Base-by-base conservation (phyloP, 805 yeast genomes). In the Kazachstania africana region DNA sequence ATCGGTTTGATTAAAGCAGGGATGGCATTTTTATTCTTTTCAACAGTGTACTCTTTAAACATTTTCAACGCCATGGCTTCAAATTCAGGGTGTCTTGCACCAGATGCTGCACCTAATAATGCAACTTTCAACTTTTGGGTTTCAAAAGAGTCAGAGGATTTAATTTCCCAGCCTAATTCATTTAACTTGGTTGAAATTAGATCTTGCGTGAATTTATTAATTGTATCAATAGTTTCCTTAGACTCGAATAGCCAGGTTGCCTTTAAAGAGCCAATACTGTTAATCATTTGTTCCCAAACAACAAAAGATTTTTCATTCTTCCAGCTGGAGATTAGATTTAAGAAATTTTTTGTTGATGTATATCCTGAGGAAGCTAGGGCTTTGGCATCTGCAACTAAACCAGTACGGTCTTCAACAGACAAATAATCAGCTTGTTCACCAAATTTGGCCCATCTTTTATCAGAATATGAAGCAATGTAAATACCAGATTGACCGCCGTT, bases 361-460 rank as follows among this genome's bases (percentile, higher is more conserved):
- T 69, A 68, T 19, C 91, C 91, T 13, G 88, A 74, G 17, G 75
- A 60, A 4, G 88, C 72, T 42, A 79, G 64, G 6, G 83, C 70
- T 32, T 69, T 72, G 13, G 81, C 81, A 58, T 81, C 93, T n/a
- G 87, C 79, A 29, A 80, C 78, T 43, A 78, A 65, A 26, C 87
- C 88, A 34, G 78, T 73, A 56, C 83, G 72, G 56, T 81, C 93
- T 51, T 77, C 81, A 32, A 76, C 78, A 8, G 83, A 66, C 44
- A 81, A 65, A 44, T 67, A 59, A 25, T 73, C 74, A 8, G 64
- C 63, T 25, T 66, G 67, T 38, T 68, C 50, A 33, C 83, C 83
- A 43, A 80, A 65, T 51, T 75, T 74, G 29, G 62, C 58, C 75
- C 85, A 75, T 53, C 87, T 73, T 29, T 68, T 75, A 26, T 74